phyloP scores from a whole-genome alignment of 1,284 basidiomycete genomes.

The Cryptococcus jaspeensis region DNA sequence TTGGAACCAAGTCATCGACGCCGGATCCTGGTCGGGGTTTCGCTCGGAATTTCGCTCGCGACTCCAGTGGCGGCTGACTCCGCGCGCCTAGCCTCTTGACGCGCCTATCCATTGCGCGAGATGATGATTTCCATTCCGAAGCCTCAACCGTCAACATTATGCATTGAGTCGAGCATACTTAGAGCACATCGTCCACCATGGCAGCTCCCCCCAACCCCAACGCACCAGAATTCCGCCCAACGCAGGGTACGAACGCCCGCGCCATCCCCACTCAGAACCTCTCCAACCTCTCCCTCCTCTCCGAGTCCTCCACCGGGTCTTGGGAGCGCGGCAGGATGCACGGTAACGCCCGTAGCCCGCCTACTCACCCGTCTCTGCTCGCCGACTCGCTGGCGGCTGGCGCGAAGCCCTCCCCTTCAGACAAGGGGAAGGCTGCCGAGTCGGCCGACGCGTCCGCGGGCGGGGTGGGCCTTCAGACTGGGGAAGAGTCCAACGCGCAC shows the following conservation, averaged over 20 bases:
- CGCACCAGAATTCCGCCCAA: constrained; percentile 1
- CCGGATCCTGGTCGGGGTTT: too few species aligned
- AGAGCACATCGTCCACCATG: background rate
- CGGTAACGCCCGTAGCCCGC: constrained; percentile 42
- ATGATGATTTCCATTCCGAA: too few species aligned
- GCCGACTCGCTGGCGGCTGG: constrained; percentile 7
- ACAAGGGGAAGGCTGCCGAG: background rate
- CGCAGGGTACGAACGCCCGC: constrained; percentile 6
- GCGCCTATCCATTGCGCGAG: too few species aligned
- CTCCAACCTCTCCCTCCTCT: constrained; percentile 37
- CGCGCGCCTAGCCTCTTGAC: too few species aligned
- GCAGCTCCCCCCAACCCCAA: background rate
- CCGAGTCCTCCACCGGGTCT: constrained; percentile 47
- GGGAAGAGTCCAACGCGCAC: too few species aligned
- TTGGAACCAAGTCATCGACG: too few species aligned
- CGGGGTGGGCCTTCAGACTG: background rate
- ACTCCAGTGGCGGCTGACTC: too few species aligned
- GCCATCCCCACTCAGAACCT: constrained; percentile 32
- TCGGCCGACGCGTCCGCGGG: background rate
- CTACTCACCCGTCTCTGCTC: constrained; percentile 26
- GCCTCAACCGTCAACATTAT: background rate
- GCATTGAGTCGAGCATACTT: background rate
- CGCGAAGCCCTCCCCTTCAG: background rate
- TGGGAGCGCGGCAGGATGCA: constrained; percentile 45
- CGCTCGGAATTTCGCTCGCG: too few species aligned